These are phyloP conservation scores for Quercus gilva DNA, from an alignment of 306 rosid species.

Conservation along the genomic window DNA sequence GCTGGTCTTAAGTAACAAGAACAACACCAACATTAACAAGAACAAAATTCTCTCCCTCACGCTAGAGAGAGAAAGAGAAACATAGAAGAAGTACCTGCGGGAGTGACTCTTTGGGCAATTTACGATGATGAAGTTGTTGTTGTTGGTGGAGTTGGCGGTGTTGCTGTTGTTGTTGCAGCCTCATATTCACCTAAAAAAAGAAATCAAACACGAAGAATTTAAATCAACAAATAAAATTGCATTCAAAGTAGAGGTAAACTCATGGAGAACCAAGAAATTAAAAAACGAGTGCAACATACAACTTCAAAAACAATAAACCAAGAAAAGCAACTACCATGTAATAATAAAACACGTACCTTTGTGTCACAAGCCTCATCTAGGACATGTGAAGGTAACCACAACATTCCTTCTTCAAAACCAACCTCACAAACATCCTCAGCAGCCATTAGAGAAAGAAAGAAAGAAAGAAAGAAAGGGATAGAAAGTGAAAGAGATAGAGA, in stretches of 20 bases:
- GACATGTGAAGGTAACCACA: slow-evolving; percentile 60
- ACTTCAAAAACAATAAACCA: too few relatives aligned
- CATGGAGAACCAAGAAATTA: too few relatives aligned
- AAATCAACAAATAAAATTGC: neutral
- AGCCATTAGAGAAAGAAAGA: slow-evolving; percentile 37
- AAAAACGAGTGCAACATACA: too few relatives aligned
- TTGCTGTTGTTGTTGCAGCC: slow-evolving; percentile 10
- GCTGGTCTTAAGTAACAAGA: too few relatives aligned
- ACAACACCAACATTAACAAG: too few relatives aligned
- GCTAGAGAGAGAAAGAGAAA: neutral
- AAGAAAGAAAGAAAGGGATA: slow-evolving; percentile 9
- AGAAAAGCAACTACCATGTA: neutral
- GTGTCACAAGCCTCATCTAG: slow-evolving; percentile 37
- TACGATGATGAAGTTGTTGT: slow-evolving; percentile 12
- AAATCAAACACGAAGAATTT: neutral
- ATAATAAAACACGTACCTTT: slow-evolving; percentile 28
- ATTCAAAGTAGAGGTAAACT: too few relatives aligned
- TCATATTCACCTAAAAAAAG: slow-evolving; percentile 13
- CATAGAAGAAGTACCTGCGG: slow-evolving; percentile 7
- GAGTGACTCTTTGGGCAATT: slow-evolving; percentile 16
- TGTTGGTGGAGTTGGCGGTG: neutral
- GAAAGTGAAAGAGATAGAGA: slow-evolving; percentile 4
- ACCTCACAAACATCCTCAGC: slow-evolving; percentile 32
- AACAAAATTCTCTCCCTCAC: too few relatives aligned
- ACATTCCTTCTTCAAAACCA: slow-evolving; percentile 59